Conservation (phyloP, 805 yeast genomes). For the Saccharomycopsis javanensis region DNA sequence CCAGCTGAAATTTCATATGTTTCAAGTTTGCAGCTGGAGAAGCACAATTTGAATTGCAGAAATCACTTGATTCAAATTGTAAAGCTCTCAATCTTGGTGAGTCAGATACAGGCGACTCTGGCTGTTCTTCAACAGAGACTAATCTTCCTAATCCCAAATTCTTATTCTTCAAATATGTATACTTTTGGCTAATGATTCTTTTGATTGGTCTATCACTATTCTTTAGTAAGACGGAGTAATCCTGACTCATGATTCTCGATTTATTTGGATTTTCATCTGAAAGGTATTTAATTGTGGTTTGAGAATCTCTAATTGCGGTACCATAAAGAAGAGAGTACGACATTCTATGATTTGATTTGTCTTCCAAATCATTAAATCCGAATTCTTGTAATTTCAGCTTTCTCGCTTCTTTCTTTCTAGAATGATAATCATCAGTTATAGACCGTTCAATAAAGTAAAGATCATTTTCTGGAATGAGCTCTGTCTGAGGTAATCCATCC, state of each 20-base stretch:
- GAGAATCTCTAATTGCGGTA: neutral
- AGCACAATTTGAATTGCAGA: neutral
- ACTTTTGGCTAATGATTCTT: neutral
- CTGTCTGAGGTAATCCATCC: conserved; percentile 5
- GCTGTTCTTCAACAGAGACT: neutral
- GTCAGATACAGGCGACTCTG: neutral
- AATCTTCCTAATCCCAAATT: neutral
- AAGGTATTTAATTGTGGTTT: neutral
- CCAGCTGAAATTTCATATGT: neutral
- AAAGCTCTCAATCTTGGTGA: neutral
- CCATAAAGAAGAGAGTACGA: conserved; percentile 11
- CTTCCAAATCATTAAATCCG: neutral
- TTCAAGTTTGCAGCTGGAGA: neutral
- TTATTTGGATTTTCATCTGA: neutral
- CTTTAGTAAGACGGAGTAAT: neutral
- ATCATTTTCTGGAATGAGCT: conserved; percentile 12
- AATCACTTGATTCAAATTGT: neutral
- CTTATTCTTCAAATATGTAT: neutral
- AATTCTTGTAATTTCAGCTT: conserved; percentile 14
- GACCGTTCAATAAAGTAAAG: conserved; percentile 8
- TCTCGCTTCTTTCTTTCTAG: conserved; percentile 8
- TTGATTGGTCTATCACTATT: neutral
- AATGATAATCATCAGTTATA: conserved; percentile 6
- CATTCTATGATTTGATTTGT: conserved; percentile 4
- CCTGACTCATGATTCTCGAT: neutral